phyloP scores from a whole-genome alignment of 306 rosid genomes.

The Malus asiatica region DNA sequence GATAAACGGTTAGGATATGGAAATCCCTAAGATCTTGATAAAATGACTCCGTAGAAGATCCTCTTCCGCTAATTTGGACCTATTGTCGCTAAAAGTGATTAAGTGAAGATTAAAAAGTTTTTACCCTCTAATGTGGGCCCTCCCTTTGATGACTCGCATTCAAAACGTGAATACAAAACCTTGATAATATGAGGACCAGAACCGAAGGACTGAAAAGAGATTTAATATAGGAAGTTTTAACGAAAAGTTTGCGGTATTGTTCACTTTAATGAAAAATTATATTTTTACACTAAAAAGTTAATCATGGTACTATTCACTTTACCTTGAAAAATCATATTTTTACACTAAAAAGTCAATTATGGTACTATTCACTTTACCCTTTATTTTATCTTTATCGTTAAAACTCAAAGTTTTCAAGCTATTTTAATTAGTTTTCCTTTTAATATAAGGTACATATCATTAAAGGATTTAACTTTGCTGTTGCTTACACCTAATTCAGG shows the following conservation, averaged over 20 bases:
- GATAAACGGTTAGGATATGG: fast-evolving
- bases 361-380: no score
- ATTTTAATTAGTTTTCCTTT: background rate
- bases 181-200: background rate
- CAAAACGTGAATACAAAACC: background rate
- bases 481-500: no score
- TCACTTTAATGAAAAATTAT: no score
- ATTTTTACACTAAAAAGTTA: no score
- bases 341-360: no score
- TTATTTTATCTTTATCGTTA: no score
- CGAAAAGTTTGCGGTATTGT: no score
- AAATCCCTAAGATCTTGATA: fast-evolving
- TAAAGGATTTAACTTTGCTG: background rate
- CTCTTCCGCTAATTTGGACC: background rate
- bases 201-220: no score
- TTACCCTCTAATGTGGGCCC: constrained; percentile 5
- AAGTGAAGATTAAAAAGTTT: background rate
- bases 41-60: fast-evolving
- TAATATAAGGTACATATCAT: background rate
- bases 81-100: background rate
- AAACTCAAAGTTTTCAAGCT: no score
- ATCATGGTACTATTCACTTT: no score
- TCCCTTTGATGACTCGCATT: background rate
- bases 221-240: background rate
- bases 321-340: no score